These are phyloP conservation scores for Phytophthora sp. DNA, from an alignment of 352 stramenopile genomes.

Conservation along the genomic window DNA sequence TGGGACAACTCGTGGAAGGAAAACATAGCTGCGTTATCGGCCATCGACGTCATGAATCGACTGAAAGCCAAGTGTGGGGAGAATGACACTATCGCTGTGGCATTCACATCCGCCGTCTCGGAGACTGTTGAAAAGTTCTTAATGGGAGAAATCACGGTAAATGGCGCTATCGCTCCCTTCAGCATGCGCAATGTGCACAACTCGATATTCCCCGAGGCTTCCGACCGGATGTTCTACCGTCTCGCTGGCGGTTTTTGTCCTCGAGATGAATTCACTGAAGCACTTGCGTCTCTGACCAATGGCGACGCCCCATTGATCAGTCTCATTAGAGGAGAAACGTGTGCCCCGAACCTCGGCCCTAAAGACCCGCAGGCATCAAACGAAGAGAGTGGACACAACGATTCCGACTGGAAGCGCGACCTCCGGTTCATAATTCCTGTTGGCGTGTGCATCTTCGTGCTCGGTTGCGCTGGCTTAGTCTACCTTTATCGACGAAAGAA, in stretches of 20 bases:
- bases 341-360: conserved; percentile 9
- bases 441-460: conserved; percentile 52
- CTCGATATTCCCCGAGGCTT: conserved; percentile 13
- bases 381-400: conserved; percentile 4
- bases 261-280: conserved; percentile 24
- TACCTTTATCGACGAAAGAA: conserved; percentile 51
- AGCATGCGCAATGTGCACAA: conserved; percentile 24
- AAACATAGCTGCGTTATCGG: conserved; percentile 5
- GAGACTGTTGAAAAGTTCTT: conserved; percentile 20
- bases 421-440: conserved; percentile 46
- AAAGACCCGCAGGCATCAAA: not conserved
- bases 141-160: conserved; percentile 24
- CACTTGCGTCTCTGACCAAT: not conserved
- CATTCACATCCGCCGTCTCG: conserved; percentile 31
- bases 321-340: conserved; percentile 29
- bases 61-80: conserved; percentile 20
- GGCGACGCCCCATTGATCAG: conserved; percentile 24
- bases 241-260: conserved; percentile 32
- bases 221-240: conserved; percentile 41
- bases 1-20: conserved; percentile 34
- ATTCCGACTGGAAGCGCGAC: conserved; percentile 29
- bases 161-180: conserved; percentile 20
- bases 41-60: conserved; percentile 23
- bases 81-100: conserved; percentile 43
- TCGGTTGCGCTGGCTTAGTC: conserved; percentile 44